A percentile compares a stretch with the other conserved stretches of the same genome.
Evolutionary conservation across 2,329 filamentous ascomycete genomes (phyloP).

Genomic region (Bipolaris victoriae): DNA sequence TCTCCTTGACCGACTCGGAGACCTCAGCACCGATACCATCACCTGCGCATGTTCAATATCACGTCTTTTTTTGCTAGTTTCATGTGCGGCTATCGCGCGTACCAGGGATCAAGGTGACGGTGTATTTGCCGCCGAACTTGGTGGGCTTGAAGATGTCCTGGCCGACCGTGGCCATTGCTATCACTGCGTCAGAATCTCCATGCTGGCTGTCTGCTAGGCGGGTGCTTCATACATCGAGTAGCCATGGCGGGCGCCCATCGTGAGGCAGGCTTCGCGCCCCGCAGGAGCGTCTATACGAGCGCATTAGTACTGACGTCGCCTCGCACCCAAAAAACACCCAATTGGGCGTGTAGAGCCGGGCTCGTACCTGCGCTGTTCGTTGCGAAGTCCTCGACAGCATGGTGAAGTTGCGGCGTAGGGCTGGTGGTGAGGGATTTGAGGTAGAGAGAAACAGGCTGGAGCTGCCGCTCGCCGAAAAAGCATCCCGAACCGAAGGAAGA

Average conservation of each 20-base stretch:
- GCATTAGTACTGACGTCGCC: slow-evolving; percentile 31
- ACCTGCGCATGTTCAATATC: slow-evolving; percentile 55
- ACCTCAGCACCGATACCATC: slow-evolving; percentile 99
- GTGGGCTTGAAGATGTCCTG: slow-evolving; percentile 98
- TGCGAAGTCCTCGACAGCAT: slow-evolving; percentile 56
- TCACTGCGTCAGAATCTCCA: slow-evolving; percentile 22
- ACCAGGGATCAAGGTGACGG: slow-evolving; percentile 96
- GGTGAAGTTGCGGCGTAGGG: slow-evolving; percentile 37
- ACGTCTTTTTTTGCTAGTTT: slow-evolving; percentile 5
- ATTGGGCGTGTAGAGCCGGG: slow-evolving; percentile 28
- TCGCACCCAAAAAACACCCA: slow-evolving; percentile 20
- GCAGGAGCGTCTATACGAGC: slow-evolving; percentile 60
- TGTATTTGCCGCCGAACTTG: slow-evolving; percentile 99
- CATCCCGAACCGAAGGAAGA: slow-evolving; percentile 31
- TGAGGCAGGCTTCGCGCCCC: slow-evolving; percentile 57
- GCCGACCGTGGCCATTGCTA: slow-evolving; percentile 69
- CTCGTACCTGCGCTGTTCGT: slow-evolving; percentile 57
- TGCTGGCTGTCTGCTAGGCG: not conserved
- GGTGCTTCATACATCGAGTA: slow-evolving; percentile 59
- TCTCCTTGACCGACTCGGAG: slow-evolving; percentile 96
- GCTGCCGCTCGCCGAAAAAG: slow-evolving; percentile 44
- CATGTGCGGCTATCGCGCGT: slow-evolving; percentile 42
- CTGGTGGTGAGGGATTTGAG: slow-evolving; percentile 47
- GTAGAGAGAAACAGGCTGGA: slow-evolving; percentile 40
- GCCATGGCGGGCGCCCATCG: slow-evolving; percentile 59